Base-by-base conservation (phyloP, 2,329 filamentous ascomycete genomes). In the Madurella fahalii region DNA sequence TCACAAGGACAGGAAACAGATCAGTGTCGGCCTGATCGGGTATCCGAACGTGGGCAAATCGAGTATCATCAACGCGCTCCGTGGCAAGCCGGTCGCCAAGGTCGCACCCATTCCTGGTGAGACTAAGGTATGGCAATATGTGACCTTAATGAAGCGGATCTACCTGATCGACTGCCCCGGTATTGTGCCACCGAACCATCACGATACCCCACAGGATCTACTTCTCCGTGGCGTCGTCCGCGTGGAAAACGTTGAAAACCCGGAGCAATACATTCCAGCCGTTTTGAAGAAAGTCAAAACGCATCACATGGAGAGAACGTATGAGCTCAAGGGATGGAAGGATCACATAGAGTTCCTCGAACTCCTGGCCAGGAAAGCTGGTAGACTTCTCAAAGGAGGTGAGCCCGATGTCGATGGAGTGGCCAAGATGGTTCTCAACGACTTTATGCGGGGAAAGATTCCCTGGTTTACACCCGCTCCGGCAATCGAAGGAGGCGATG, bases 51-150 rank as follows among this genome's bases (percentile, higher is more conserved):
- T 90, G 0, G 94, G 94, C 64, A 99, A 99, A 72, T 95, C 89
- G 2, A 94, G 89, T 42, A 94, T 99, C 63, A 97, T 99, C 74
- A 99, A 99, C 74, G 96, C 93, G 0, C 76, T 99, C 2, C 83
- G 91, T 44, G 93, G 91, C 71, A 97, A 96, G 77, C 92, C 94
- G 70, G 92, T 96, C 40, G 92, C 92, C 74, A 94, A 81, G 15
- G 90, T 95, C 3, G 94, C 94, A 7, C 94, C 93, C 5, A 96
- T 97, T 58, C 93, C 94, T 7, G 94, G 63, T 45, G 60, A 96
- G 76, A 97, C 93, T 34, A 97, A 96, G 73, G 89, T 96, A 31
- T 97, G 94, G 93, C 93, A 96, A 70, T 96, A 96, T 67, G 90
- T 96, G 62, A 96, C 91, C 2, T 73, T 97, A 58, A 92, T 91